These are phyloP conservation scores for Pterocarpus santalinus DNA, from an alignment of 306 rosid species.

Conservation along the genomic window DNA sequence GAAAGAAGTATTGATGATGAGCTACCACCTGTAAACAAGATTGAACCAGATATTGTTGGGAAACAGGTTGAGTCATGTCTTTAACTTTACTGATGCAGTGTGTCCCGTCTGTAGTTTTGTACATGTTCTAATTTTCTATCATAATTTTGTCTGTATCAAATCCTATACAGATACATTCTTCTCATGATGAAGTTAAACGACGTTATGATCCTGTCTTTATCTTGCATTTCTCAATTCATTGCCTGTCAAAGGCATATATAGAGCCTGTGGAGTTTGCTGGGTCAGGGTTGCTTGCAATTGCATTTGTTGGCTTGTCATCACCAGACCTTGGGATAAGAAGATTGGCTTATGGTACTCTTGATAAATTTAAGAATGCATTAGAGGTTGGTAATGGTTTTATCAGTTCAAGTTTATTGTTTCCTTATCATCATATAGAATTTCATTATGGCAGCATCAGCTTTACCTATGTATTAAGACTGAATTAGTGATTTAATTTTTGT, in stretches of 20 bases:
- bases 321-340: conserved; percentile 70
- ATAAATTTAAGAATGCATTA: conserved; percentile 59
- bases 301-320: conserved; percentile 86
- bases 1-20: conserved; percentile 63
- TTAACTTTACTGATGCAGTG: conserved; percentile 13
- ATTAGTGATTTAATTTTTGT: conserved; percentile 17
- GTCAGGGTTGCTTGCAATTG: conserved; percentile 89
- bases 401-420: conserved; percentile 36
- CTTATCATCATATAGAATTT: conserved; percentile 34
- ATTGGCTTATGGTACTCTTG: conserved; percentile 78
- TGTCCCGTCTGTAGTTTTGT: conserved; percentile 42
- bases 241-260: conserved; percentile 68
- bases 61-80: conserved; percentile 53
- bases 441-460: conserved; percentile 34
- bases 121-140: conserved; percentile 34
- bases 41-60: conserved; percentile 46
- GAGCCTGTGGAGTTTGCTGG: conserved; percentile 88
- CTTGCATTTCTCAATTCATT: conserved; percentile 79
- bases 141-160: conserved; percentile 42
- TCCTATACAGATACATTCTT: conserved; percentile 56
- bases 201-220: conserved; percentile 87
- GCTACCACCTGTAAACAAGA: conserved; percentile 47
- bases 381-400: conserved; percentile 64
- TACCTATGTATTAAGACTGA: conserved; percentile 11
- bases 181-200: conserved; percentile 50